Conservation (phyloP, 2,329 filamentous ascomycete genomes). For the Pezicula radicicola region DNA sequence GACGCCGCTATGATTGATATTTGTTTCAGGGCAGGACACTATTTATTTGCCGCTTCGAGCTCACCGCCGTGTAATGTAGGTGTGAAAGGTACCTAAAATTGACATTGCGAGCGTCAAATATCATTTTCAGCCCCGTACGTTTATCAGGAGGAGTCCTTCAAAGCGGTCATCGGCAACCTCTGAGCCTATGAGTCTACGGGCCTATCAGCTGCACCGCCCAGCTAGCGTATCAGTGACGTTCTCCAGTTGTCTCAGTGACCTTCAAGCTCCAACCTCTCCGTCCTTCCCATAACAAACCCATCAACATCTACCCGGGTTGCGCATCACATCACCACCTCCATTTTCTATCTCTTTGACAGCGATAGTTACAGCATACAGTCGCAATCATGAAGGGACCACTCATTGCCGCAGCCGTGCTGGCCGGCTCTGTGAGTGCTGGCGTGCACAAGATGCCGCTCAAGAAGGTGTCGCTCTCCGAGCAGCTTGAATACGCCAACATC, state of each 20-base stretch:
- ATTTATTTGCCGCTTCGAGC: no score
- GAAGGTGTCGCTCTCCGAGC: constrained; percentile 89
- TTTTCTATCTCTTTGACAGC: constrained; percentile 21
- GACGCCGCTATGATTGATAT: no score
- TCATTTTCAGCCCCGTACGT: no score
- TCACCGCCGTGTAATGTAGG: no score
- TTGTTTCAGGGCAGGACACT: no score
- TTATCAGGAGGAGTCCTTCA: no score
- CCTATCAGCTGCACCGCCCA: no score
- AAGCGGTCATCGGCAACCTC: no score
- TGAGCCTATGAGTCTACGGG: no score
- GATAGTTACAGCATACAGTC: constrained; percentile 14
- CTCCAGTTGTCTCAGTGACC: neutral
- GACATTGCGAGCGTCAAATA: no score
- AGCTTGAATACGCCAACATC: constrained; percentile 83
- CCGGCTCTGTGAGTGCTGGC: constrained; percentile 79
- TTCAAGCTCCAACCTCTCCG: constrained; percentile 18
- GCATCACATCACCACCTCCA: constrained; percentile 9
- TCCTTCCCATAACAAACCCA: constrained; percentile 16
- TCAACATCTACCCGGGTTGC: constrained; percentile 12
- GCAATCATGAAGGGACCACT: constrained; percentile 79
- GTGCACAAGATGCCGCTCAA: constrained; percentile 97
- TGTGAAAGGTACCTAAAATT: no score
- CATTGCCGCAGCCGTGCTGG: constrained; percentile 74
- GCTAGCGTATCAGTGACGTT: no score